phyloP scores from a whole-genome alignment of 768 basidiomycete genomes.

The Rubroboletus pulcherrimus region DNA sequence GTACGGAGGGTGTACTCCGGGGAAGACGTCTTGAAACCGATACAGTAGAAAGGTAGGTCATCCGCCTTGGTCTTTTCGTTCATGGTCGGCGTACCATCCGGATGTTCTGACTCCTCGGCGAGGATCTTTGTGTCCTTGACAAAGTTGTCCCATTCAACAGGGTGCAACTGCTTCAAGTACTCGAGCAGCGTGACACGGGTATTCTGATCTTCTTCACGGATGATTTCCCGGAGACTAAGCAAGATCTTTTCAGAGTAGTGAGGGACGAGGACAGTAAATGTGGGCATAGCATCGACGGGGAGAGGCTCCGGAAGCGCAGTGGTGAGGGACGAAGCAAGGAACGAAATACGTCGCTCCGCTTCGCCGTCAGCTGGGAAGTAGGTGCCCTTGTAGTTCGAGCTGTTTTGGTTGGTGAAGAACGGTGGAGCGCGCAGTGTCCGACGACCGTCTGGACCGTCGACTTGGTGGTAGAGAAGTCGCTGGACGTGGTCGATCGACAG shows the following conservation, averaged over 20 bases:
- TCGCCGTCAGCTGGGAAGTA: slow-evolving; percentile 96
- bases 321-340: slow-evolving; percentile 97
- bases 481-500: slow-evolving; percentile 98
- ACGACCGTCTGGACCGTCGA: slow-evolving; percentile 84
- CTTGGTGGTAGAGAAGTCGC: slow-evolving; percentile 94
- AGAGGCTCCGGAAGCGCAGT: slow-evolving; percentile 93
- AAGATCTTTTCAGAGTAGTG: slow-evolving; percentile 99
- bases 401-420: slow-evolving; percentile 93
- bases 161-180: slow-evolving; percentile 97
- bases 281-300: slow-evolving; percentile 98
- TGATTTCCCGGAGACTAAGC: slow-evolving; percentile 94
- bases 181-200: slow-evolving; percentile 96
- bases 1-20: slow-evolving; percentile 98
- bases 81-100: slow-evolving; percentile 46
- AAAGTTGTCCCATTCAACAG: slow-evolving; percentile 99
- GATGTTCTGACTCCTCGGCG: slow-evolving; percentile 76
- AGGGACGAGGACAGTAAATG: slow-evolving; percentile 98
- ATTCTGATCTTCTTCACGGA: slow-evolving; percentile 94
- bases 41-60: slow-evolving; percentile 98
- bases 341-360: slow-evolving; percentile 96
- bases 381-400: slow-evolving; percentile 62
- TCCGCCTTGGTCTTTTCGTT: slow-evolving; percentile 87
- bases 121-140: slow-evolving; percentile 99
- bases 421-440: slow-evolving; percentile 93
- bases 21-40: slow-evolving; percentile 98